These are phyloP conservation scores for Hypoxylon fuscum DNA, from an alignment of 495 filamentous ascomycete genomes.

Conservation along the genomic window DNA sequence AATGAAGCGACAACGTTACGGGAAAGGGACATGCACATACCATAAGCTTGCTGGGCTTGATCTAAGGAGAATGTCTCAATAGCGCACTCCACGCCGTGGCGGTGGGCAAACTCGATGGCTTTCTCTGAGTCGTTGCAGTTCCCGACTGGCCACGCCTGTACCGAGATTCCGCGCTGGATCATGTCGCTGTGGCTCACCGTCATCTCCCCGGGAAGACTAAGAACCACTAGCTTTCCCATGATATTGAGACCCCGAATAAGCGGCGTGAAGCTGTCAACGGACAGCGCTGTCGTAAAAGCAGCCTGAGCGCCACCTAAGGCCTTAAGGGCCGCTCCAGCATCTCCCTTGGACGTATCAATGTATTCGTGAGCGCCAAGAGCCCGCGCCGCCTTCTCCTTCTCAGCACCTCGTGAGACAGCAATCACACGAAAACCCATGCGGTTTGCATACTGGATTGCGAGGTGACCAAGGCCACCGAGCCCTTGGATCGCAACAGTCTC, in stretches of 20 bases:
- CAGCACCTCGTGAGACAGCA: slow-evolving; percentile 63
- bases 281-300: slow-evolving; percentile 67
- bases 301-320: slow-evolving; percentile 67
- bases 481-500: slow-evolving; percentile 69
- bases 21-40: slow-evolving; percentile 2
- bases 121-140: slow-evolving; percentile 69
- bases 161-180: slow-evolving; percentile 58
- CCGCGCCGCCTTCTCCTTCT: slow-evolving; percentile 66
- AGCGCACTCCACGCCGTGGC: slow-evolving; percentile 65
- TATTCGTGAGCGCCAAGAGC: slow-evolving; percentile 73
- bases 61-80: slow-evolving; percentile 70
- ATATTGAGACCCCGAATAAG: slow-evolving; percentile 63
- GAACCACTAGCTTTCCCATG: slow-evolving; percentile 65
- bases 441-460: slow-evolving; percentile 71
- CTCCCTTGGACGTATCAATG: slow-evolving; percentile 65
- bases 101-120: slow-evolving; percentile 66
- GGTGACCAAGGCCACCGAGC: slow-evolving; percentile 71
- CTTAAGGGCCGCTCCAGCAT: slow-evolving; percentile 60
- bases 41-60: slow-evolving; percentile 59
- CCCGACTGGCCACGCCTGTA: slow-evolving; percentile 68
- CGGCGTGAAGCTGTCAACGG: slow-evolving; percentile 59
- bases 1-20: not conserved
- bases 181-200: slow-evolving; percentile 57
- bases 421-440: slow-evolving; percentile 73
- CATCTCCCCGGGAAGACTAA: slow-evolving; percentile 61